Evolutionary conservation across 1,284 basidiomycete genomes (phyloP), one percentile per base, ranked within the genome.

Genomic region (Cryptococcus amylolentus): DNA sequence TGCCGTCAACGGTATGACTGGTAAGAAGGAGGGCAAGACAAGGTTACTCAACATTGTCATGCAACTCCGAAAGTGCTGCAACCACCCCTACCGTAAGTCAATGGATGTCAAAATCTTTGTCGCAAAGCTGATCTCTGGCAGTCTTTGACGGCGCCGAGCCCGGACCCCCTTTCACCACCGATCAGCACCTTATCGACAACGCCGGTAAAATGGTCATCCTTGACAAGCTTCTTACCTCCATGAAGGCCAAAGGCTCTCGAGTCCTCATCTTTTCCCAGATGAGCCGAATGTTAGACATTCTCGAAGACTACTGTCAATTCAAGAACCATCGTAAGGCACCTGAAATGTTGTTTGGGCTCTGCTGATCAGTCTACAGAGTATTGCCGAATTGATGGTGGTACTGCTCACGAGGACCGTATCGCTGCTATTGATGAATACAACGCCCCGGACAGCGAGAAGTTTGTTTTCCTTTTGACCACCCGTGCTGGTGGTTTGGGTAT

Each of bases 1-100:
- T 71, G 95, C 95, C 10, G 96, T 98, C 54, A 98, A 98, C 71
- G 87, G 88, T 42, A 79, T 91, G 27, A 89, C 91, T 1, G 91
- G 91, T 14, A 98, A 97, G 83, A 98, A 98, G 76, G 96, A 99
- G 77, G 95, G 96, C 62, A 98, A 98, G 80, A 98, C 94, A 3
- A 82, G 94, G 31, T 78, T 98, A 52, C 91, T 98, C 85, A 99
- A 98, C 78, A 96, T 98, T 81, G 96, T 98, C 62, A 98, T 98
- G 96, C 96, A 98, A 82, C 83, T 91, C 54, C 61, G 84, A 64
- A 77, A 75, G 65, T 76, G 80, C 70, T 84, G 83, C 73, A 84
- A 84, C 68, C 83, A 84, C 63, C 83, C 83, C 5, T 84, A 84
- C 66, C 65, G 76, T 78, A 52, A 70, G 74, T 60, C 23, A 23